Conservation (phyloP, 2,329 filamentous ascomycete genomes). For the Colletotrichum sublineola region DNA sequence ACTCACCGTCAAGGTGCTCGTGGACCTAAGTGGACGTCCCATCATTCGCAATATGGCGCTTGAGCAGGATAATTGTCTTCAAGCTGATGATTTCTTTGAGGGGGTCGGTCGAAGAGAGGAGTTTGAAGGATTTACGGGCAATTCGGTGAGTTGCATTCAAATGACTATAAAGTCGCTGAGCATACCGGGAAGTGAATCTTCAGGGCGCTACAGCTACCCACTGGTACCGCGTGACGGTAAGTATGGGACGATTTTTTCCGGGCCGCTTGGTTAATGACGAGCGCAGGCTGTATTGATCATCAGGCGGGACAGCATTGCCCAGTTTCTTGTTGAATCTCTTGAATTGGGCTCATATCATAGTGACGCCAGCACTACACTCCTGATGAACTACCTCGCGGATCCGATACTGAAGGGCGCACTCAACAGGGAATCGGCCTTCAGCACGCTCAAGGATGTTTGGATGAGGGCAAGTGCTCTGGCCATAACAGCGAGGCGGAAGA, state of each 20-base stretch:
- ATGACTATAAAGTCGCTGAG: no score
- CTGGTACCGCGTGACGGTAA: slow-evolving; percentile 43
- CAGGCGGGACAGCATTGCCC: not conserved
- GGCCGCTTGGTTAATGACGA: not conserved
- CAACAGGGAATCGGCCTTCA: not conserved
- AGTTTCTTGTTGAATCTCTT: not conserved
- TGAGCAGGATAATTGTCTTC: slow-evolving; percentile 44
- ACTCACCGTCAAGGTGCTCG: slow-evolving; percentile 45
- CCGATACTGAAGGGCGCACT: not conserved
- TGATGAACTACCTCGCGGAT: slow-evolving; percentile 1
- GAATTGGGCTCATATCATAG: not conserved
- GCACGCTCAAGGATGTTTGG: slow-evolving; percentile 17
- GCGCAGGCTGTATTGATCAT: slow-evolving; percentile 21
- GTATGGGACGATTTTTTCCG: not conserved
- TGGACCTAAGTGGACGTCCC: slow-evolving; percentile 47
- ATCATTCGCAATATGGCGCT: slow-evolving; percentile 43
- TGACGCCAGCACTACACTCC: not conserved
- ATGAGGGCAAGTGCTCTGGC: not conserved
- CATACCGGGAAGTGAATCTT: not conserved
- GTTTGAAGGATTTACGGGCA: slow-evolving; percentile 48
- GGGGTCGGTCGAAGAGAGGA: slow-evolving; percentile 43
- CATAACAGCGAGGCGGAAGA: no score
- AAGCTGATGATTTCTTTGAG: slow-evolving; percentile 44
- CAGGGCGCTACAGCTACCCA: slow-evolving; percentile 45
- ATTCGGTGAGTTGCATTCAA: slow-evolving; percentile 44